Conservation (phyloP, 129 eudicot species). For the Calendula officinalis region DNA sequence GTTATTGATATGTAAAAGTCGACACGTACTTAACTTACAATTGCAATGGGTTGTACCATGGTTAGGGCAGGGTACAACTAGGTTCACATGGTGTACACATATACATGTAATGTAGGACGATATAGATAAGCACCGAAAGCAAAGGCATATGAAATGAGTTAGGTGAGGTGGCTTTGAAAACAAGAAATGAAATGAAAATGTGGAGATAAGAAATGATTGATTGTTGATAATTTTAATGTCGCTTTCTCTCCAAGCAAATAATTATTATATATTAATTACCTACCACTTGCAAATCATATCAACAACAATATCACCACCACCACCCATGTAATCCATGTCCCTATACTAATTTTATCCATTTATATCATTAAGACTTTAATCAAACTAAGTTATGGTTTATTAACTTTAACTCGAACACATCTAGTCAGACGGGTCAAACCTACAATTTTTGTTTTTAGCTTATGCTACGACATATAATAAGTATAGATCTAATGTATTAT, state of each 20-base stretch:
- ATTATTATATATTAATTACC: slow-evolving; percentile 14
- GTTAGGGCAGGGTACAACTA: background rate
- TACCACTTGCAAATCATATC: slow-evolving; percentile 28
- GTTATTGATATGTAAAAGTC: slow-evolving; percentile 5
- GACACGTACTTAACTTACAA: background rate
- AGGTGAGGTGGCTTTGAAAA: slow-evolving; percentile 36
- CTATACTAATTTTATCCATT: background rate
- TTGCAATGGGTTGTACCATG: slow-evolving; percentile 14
- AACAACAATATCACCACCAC: slow-evolving; percentile 9
- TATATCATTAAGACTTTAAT: background rate
- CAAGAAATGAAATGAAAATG: slow-evolving; percentile 21
- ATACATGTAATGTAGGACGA: background rate
- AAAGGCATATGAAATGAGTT: slow-evolving; percentile 8
- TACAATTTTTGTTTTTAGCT: too few species aligned
- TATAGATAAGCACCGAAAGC: slow-evolving; percentile 13
- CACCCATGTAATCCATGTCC: slow-evolving; percentile 13
- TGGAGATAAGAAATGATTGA: slow-evolving; percentile 37
- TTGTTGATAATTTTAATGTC: slow-evolving; percentile 32
- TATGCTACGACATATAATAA: too few species aligned
- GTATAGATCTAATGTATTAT: too few species aligned
- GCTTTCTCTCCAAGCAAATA: slow-evolving; percentile 30
- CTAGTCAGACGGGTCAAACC: too few species aligned
- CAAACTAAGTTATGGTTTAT: too few species aligned
- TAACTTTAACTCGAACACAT: background rate
- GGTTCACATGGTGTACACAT: slow-evolving; percentile 10